Conservation (phyloP, 371 early-diverging fungal species). For the Globomyces sp. region DNA sequence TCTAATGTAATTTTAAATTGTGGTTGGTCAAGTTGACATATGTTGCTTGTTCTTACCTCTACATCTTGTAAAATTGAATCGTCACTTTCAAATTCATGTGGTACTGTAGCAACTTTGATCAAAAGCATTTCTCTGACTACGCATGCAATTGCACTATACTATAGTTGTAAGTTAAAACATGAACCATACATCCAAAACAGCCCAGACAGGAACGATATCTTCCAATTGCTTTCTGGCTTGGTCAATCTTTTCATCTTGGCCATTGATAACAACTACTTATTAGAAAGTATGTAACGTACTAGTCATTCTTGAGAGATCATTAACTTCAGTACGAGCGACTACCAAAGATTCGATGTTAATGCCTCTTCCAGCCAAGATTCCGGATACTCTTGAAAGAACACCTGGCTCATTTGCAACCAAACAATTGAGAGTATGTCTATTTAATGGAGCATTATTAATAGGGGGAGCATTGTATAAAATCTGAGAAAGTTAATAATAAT, state of each 20-base stretch:
- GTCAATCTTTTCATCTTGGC: constrained; percentile 78
- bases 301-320: constrained; percentile 92
- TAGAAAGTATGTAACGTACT: constrained; percentile 11
- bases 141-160: constrained; percentile 70
- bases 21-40: too few species aligned
- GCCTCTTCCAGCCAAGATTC: constrained; percentile 92
- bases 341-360: constrained; percentile 97
- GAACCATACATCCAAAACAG: constrained; percentile 70
- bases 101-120: constrained; percentile 87
- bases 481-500: constrained; percentile 28
- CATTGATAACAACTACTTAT: constrained; percentile 70
- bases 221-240: constrained; percentile 93
- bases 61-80: constrained; percentile 2
- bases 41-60: not conserved
- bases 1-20: not conserved
- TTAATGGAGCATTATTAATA: constrained; percentile 45
- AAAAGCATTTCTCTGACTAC: constrained; percentile 90
- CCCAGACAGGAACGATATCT: constrained; percentile 96
- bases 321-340: constrained; percentile 91
- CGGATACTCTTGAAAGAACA: constrained; percentile 82
- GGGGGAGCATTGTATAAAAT: constrained; percentile 82
- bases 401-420: constrained; percentile 96
- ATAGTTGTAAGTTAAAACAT: too few species aligned
- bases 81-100: constrained; percentile 45
- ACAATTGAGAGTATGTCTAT: constrained; percentile 86